Conservation (phyloP, 2,329 filamentous ascomycete genomes). For the Aspergillus piperis region DNA sequence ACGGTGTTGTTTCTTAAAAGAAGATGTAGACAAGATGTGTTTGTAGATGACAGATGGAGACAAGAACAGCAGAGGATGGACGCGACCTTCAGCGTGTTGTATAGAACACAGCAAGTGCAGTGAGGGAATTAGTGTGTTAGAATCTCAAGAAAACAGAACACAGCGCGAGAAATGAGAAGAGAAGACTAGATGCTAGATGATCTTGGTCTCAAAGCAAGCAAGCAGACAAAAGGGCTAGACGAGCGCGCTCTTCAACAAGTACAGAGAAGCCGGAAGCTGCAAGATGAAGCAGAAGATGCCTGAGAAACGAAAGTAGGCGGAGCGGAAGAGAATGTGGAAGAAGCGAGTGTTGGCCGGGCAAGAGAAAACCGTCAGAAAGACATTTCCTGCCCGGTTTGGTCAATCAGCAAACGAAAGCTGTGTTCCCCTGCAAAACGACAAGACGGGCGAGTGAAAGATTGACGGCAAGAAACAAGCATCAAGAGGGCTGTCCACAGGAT, state of each 20-base stretch:
- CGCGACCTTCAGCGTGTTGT: no score
- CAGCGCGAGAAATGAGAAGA: no score
- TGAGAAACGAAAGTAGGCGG: neutral
- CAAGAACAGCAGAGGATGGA: no score
- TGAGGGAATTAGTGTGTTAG: no score
- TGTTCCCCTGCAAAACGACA: conserved; percentile 7
- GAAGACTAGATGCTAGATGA: no score
- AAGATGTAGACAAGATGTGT: no score
- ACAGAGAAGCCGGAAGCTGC: neutral
- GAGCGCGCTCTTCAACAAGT: neutral
- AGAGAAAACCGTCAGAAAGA: neutral
- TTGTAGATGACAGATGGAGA: no score
- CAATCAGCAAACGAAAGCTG: conserved; percentile 5
- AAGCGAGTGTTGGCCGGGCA: conserved; percentile 3
- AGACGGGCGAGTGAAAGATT: conserved; percentile 4
- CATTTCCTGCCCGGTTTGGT: neutral
- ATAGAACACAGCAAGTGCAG: no score
- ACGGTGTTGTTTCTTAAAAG: no score
- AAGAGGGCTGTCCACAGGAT: conserved; percentile 7
- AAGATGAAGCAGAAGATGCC: neutral
- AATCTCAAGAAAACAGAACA: no score
- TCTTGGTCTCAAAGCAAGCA: no score
- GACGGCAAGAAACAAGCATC: conserved; percentile 9
- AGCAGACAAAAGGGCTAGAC: no score
- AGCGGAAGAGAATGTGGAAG: neutral